A percentile compares a stretch with the other conserved stretches of the same genome.
phyloP scores from a whole-genome alignment of 1,284 basidiomycete species.

The Ganoderma lucidum region DNA sequence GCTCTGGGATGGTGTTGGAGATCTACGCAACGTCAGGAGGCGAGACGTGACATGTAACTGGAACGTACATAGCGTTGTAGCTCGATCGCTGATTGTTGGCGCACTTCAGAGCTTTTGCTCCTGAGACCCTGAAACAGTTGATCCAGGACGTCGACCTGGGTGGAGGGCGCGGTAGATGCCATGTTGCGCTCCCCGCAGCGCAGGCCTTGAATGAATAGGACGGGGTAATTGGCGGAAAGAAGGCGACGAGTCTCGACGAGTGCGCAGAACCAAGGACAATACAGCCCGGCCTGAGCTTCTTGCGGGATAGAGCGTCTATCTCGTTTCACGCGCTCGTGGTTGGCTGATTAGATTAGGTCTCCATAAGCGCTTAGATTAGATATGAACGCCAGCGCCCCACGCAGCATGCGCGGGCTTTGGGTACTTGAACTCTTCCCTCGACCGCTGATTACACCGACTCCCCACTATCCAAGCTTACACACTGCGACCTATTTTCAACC shows the following conservation, averaged over 20 bases:
- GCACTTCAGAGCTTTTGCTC: slow-evolving; percentile 67
- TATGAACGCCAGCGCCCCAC: no score
- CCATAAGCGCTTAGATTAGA: not conserved
- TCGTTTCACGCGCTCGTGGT: not conserved
- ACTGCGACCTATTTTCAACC: not conserved
- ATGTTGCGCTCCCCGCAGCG: slow-evolving; percentile 44
- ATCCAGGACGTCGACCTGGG: slow-evolving; percentile 67
- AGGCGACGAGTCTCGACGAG: not conserved
- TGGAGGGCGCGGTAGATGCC: slow-evolving; percentile 62
- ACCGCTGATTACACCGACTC: not conserved
- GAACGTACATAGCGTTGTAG: slow-evolving; percentile 73
- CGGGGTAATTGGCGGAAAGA: not conserved
- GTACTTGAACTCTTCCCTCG: not conserved
- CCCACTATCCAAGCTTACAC: not conserved
- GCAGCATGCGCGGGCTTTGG: not conserved
- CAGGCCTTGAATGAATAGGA: not conserved
- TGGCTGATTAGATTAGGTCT: not conserved
- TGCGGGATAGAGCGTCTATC: not conserved
- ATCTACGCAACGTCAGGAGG: slow-evolving; percentile 55
- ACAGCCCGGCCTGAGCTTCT: not conserved
- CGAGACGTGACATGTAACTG: not conserved
- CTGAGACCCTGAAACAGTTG: slow-evolving; percentile 73
- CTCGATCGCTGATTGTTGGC: slow-evolving; percentile 70
- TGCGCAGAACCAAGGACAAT: slow-evolving; percentile 4
- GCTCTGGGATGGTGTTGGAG: slow-evolving; percentile 73